Evolutionary conservation across 2,329 filamentous ascomycete species (phyloP).

Genomic region (Cladophialophora bantiana): DNA sequence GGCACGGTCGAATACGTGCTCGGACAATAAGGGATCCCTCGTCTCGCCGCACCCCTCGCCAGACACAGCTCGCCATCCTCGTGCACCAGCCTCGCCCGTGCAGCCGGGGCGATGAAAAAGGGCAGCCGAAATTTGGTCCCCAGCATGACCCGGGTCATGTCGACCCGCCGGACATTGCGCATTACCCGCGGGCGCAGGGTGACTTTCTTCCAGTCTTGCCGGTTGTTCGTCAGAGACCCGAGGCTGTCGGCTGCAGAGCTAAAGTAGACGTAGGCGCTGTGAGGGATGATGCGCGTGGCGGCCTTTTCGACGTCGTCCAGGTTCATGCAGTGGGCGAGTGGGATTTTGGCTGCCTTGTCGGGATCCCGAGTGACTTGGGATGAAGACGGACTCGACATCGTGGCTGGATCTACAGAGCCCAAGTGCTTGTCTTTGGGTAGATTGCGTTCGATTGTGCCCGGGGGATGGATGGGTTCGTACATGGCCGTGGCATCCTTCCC

Average conservation of each 20-base stretch:
- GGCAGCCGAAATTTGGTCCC: slow-evolving; percentile 46
- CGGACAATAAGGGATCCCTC: slow-evolving; percentile 47
- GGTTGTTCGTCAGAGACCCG: slow-evolving; percentile 35
- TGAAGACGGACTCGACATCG: slow-evolving; percentile 55
- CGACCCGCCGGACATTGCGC: slow-evolving; percentile 45
- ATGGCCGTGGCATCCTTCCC: slow-evolving; percentile 68
- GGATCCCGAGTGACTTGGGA: slow-evolving; percentile 39
- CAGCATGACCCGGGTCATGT: slow-evolving; percentile 41
- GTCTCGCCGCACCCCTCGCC: slow-evolving; percentile 46
- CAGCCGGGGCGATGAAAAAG: slow-evolving; percentile 51
- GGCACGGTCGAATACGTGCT: slow-evolving; percentile 46
- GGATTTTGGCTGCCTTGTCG: slow-evolving; percentile 21
- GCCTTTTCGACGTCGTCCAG: slow-evolving; percentile 30
- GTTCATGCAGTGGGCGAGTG: slow-evolving; percentile 28
- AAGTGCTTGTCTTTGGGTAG: slow-evolving; percentile 50
- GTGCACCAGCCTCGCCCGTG: slow-evolving; percentile 47
- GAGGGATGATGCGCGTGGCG: slow-evolving; percentile 20
- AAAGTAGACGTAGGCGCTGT: slow-evolving; percentile 28
- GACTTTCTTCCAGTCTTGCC: slow-evolving; percentile 36
- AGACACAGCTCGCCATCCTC: slow-evolving; percentile 48
- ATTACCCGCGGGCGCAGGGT: slow-evolving; percentile 55
- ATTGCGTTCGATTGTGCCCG: slow-evolving; percentile 36
- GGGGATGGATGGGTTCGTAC: slow-evolving; percentile 36
- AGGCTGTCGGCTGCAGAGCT: slow-evolving; percentile 35
- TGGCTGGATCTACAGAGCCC: slow-evolving; percentile 49